Percentiles rank a stretch among this genome's conserved stretches.
Conservation (phyloP, 495 filamentous ascomycete species). For the Podospora pseudopauciseta region DNA sequence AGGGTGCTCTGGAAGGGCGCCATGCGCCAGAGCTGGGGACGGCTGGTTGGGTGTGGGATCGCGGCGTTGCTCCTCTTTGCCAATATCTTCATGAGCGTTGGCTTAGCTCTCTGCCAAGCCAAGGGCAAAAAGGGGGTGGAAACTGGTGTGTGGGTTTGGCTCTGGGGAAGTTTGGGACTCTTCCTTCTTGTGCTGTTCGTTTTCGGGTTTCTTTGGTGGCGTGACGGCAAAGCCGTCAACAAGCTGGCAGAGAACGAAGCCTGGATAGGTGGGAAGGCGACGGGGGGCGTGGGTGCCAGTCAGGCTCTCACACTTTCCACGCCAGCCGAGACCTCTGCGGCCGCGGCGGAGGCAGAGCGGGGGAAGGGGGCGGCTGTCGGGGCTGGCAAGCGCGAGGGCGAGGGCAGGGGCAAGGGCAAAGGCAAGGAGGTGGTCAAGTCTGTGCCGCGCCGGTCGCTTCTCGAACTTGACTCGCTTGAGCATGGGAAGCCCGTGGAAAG, state of each 20-base stretch:
- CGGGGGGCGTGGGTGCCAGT: background rate
- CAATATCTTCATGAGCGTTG: background rate
- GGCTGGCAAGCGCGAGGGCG: background rate
- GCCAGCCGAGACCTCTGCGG: background rate
- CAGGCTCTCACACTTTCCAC: background rate
- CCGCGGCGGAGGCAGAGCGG: background rate
- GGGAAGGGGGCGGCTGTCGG: background rate
- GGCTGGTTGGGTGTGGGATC: background rate
- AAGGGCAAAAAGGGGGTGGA: background rate
- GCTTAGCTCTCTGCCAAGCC: background rate
- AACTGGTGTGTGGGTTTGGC: background rate
- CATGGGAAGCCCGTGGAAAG: background rate
- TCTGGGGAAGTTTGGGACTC: background rate
- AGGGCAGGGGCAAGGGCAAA: background rate
- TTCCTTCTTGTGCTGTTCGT: background rate
- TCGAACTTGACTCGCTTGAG: background rate
- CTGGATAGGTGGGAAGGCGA: background rate
- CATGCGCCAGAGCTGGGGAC: background rate
- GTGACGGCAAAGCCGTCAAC: background rate
- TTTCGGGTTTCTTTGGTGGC: background rate
- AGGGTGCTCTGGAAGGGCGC: slow-evolving; percentile 8
- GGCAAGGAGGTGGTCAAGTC: slow-evolving; percentile 3
- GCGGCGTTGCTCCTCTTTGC: background rate
- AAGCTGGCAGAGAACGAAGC: background rate
- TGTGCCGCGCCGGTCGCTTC: slow-evolving; percentile 16